Base-by-base conservation (phyloP, 2,329 filamentous ascomycete genomes). In the Huntiella bhutanensis region DNA sequence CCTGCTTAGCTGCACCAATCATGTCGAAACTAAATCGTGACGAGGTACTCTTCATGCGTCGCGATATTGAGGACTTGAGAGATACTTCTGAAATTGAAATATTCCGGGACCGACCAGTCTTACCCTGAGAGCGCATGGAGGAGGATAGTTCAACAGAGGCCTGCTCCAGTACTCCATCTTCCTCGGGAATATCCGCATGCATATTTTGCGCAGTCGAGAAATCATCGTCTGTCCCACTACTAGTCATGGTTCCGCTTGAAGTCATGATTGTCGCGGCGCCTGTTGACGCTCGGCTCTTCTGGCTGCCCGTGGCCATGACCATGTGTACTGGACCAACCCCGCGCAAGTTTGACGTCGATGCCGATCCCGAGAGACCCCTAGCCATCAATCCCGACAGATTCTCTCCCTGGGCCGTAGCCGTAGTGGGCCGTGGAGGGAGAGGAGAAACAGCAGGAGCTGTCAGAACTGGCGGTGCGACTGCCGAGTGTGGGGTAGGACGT, bases 1-100 rank as follows among this genome's bases (percentile, higher is more conserved):
- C 75, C 54, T 77, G 69, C 49, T 73, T 70, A 11, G 80, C 80
- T 4, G 74, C 74, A 4, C 78, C 79, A 12, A 77, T 72, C 67
- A 86, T 82, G 55, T 87, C 82, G 55, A 88, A 88, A 54, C 82
- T 87, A 56, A 88, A 87, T 11, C 82, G 68, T 0, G 80, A 85
- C 0, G 82, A 82, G 8, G 78, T 82, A 57, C 81, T 86, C 60
- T 78, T 80, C 75, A 80, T 79, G 51, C 79, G 75, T 50, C 63
- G 71, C 2, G 75, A 75, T 33, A 78, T 51, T 1, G 69, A 66
- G 5, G 68, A 70, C 46, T 64, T 66, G 6, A 57, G 57, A 0
- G 71, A 72, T 10, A 64, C 56, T 3, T 65, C 65, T 0, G 70
- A 69, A 1, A 67, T 49, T n/a, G 71, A 77, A 3, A 66, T 56